These are phyloP conservation scores for Farysia itapuensis DNA, from an alignment of 1,284 basidiomycete genomes.

Conservation along the genomic window DNA sequence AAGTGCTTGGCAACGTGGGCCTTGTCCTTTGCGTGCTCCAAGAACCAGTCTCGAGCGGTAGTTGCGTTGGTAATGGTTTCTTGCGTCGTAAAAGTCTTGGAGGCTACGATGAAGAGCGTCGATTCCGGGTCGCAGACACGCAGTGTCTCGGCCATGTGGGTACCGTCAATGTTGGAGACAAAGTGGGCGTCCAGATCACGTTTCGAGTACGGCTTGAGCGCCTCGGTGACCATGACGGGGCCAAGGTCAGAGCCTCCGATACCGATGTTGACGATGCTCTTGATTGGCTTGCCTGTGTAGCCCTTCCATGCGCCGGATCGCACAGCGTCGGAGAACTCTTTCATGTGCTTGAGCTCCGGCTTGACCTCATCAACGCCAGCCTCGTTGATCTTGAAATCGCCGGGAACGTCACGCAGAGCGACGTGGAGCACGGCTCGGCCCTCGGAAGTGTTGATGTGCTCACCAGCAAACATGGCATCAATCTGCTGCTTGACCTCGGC, in stretches of 20 bases:
- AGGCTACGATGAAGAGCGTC: constrained; percentile 94
- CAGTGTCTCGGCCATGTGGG: constrained; percentile 89
- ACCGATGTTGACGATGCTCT: constrained; percentile 95
- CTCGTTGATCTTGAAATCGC: constrained; percentile 71
- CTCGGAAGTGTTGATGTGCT: constrained; percentile 98
- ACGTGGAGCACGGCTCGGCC: constrained; percentile 93
- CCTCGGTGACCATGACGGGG: constrained; percentile 98
- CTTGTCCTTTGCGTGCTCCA: constrained; percentile 71
- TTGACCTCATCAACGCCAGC: constrained; percentile 78
- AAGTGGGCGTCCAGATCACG: constrained; percentile 85
- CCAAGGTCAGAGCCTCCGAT: constrained; percentile 98
- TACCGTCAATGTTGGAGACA: constrained; percentile 97
- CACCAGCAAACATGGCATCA: constrained; percentile 90
- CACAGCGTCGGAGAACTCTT: constrained; percentile 81
- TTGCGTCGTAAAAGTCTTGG: constrained; percentile 98
- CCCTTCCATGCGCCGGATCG: constrained; percentile 89
- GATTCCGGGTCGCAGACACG: constrained; percentile 83
- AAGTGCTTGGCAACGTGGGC: constrained; percentile 97
- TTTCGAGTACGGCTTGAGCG: constrained; percentile 88
- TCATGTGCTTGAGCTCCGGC: constrained; percentile 85
- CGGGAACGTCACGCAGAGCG: constrained; percentile 82
- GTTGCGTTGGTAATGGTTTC: constrained; percentile 99
- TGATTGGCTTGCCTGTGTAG: constrained; percentile 93
- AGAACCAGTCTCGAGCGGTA: constrained; percentile 92
- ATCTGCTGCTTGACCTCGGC: constrained; percentile 81